A percentile compares a stretch with the other conserved stretches of the same genome.
phyloP scores from a whole-genome alignment of 805 yeast genomes.

The Debaryomyces castellii region DNA sequence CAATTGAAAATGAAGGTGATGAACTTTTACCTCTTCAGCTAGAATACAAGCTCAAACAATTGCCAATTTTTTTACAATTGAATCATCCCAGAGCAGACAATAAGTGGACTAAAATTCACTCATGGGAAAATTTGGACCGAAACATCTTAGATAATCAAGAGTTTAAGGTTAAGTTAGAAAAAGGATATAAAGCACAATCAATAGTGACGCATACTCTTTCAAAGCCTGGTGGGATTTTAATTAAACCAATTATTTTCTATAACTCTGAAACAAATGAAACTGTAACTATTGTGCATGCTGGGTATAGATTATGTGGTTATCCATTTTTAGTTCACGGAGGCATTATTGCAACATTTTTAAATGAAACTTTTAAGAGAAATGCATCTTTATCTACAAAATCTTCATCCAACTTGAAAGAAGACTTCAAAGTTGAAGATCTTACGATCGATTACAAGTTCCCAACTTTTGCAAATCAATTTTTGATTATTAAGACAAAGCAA shows the following conservation, averaged over 20 bases:
- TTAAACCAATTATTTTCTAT: conserved; percentile 69
- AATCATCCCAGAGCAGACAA: conserved; percentile 43
- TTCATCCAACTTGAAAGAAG: conserved; percentile 38
- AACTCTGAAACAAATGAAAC: conserved; percentile 57
- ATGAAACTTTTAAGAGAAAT: conserved; percentile 67
- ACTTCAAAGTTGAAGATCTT: conserved; percentile 48
- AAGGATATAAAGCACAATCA: conserved; percentile 17
- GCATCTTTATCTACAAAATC: conserved; percentile 40
- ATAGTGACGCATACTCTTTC: conserved; percentile 48
- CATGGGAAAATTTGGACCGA: conserved; percentile 44
- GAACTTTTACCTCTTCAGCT: conserved; percentile 36
- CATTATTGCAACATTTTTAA: conserved; percentile 73
- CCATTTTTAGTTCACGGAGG: conserved; percentile 92
- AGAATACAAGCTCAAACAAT: conserved; percentile 45
- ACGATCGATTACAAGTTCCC: conserved; percentile 64
- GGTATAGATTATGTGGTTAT: conserved; percentile 78
- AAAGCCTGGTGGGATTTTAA: conserved; percentile 76
- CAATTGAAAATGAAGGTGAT: conserved; percentile 15
- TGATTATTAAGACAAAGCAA: conserved; percentile 55
- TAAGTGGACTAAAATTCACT: conserved; percentile 44
- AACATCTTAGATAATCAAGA: conserved; percentile 30
- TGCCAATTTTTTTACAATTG: conserved; percentile 54
- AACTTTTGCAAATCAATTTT: conserved; percentile 74
- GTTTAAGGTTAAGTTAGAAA: conserved; percentile 10
- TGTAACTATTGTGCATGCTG: conserved; percentile 70